Conservation (phyloP, 176 grass and related monocot genomes). For the Areca catechu region DNA sequence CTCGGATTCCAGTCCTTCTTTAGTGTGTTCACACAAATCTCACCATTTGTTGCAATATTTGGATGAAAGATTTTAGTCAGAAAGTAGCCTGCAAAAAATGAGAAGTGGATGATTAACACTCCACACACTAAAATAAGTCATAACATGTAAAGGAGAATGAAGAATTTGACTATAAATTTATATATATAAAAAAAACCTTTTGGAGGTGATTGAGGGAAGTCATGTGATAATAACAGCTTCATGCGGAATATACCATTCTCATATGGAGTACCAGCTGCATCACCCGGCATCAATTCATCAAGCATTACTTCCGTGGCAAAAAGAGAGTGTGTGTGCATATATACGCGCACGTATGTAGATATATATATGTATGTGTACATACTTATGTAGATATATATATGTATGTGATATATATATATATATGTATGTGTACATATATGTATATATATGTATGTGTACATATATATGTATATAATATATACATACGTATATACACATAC, state of each 20-base stretch:
- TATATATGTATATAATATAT: no score
- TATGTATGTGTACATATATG: no score
- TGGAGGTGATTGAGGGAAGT: constrained; percentile 83
- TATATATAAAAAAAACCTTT: constrained; percentile 42
- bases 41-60: constrained; percentile 79
- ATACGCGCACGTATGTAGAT: no score
- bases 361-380: no score
- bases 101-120: not conserved
- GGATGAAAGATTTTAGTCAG: constrained; percentile 97
- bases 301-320: not conserved
- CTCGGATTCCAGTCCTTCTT: constrained; percentile 90
- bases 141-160: no score
- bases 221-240: constrained; percentile 71
- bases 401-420: no score
- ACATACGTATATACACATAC: no score
- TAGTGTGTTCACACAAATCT: constrained; percentile 93
- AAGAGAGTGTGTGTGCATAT: no score
- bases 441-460: no score
- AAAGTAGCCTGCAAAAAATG: constrained; percentile 56
- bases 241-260: constrained; percentile 94
- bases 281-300: constrained; percentile 7
- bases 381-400: no score
- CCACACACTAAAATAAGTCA: no score
- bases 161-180: no score
- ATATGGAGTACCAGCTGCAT: constrained; percentile 84